Conservation (phyloP, 352 stramenopile genomes). For the Blastocystis sp. region DNA sequence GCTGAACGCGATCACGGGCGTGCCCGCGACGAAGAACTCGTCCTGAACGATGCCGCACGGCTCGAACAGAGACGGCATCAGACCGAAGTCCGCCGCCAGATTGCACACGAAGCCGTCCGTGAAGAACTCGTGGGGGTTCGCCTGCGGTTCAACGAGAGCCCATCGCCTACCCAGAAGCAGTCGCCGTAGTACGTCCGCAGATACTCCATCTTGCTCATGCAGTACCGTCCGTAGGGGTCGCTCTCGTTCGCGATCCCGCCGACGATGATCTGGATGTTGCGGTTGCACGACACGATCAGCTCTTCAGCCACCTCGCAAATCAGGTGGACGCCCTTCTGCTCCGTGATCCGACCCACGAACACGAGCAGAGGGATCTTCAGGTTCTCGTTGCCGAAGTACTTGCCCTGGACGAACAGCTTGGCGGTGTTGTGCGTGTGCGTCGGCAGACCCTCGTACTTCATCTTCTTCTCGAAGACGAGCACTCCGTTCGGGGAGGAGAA, state of each 20-base stretch:
- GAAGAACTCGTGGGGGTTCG: slow-evolving; percentile 76
- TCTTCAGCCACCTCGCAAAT: slow-evolving; percentile 74
- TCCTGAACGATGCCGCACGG: slow-evolving; percentile 76
- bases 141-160: neutral
- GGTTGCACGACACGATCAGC: slow-evolving; percentile 50
- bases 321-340: slow-evolving; percentile 76
- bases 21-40: slow-evolving; percentile 76
- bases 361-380: slow-evolving; percentile 74
- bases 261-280: slow-evolving; percentile 75
- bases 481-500: slow-evolving; percentile 75
- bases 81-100: slow-evolving; percentile 75
- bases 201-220: slow-evolving; percentile 74
- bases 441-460: slow-evolving; percentile 27
- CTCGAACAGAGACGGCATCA: slow-evolving; percentile 77
- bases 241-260: slow-evolving; percentile 75
- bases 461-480: slow-evolving; percentile 56
- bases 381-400: slow-evolving; percentile 75
- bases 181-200: slow-evolving; percentile 74
- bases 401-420: slow-evolving; percentile 75
- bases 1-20: slow-evolving; percentile 76
- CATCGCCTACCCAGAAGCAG: slow-evolving; percentile 73
- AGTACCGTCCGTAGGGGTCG: slow-evolving; percentile 75
- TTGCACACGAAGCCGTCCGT: slow-evolving; percentile 76
- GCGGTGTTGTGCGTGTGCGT: slow-evolving; percentile 73
- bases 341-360: slow-evolving; percentile 75